Percentiles rank a stretch among this genome's conserved stretches.
Conservation (phyloP, 225 moss, liverwort and hornwort species). For the Neckera pumila region DNA sequence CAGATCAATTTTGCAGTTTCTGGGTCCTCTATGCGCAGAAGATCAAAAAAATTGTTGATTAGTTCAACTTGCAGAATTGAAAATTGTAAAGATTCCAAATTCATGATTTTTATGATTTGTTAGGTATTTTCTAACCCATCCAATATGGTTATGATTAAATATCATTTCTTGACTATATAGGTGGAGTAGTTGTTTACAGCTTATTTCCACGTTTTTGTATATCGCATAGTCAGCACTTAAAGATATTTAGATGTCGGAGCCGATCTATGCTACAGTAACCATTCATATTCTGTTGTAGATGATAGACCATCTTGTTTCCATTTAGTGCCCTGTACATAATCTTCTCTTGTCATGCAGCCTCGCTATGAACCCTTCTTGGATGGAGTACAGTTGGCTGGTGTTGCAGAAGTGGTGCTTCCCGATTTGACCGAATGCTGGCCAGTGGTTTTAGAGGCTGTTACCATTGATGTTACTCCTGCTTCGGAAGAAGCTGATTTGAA, state of each 20-base stretch:
- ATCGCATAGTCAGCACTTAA: not conserved
- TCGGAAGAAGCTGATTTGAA: constrained; percentile 8
- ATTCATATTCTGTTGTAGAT: not conserved
- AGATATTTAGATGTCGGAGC: not conserved
- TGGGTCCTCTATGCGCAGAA: not conserved
- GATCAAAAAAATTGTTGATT: not conserved
- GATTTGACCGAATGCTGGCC: constrained; percentile 85
- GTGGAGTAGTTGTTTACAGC: not conserved
- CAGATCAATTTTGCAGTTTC: not conserved
- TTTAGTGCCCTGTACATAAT: not conserved
- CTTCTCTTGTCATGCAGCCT: constrained; percentile 36
- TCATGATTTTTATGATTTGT: not conserved
- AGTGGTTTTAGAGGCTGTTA: constrained; percentile 85
- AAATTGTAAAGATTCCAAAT: not conserved
- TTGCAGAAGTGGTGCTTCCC: constrained; percentile 67
- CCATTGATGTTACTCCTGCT: constrained; percentile 59
- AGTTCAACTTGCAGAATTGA: not conserved
- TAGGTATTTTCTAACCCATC: not conserved
- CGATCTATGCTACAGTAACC: not conserved
- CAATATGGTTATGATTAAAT: not conserved
- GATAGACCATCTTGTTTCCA: not conserved
- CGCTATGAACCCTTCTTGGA: constrained; percentile 84
- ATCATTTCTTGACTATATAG: not conserved
- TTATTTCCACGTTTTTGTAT: not conserved
- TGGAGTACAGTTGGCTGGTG: constrained; percentile 78